These are phyloP conservation scores for Backusella morwellensis DNA, from an alignment of 192 early-diverging fungal species.

Conservation along the genomic window DNA sequence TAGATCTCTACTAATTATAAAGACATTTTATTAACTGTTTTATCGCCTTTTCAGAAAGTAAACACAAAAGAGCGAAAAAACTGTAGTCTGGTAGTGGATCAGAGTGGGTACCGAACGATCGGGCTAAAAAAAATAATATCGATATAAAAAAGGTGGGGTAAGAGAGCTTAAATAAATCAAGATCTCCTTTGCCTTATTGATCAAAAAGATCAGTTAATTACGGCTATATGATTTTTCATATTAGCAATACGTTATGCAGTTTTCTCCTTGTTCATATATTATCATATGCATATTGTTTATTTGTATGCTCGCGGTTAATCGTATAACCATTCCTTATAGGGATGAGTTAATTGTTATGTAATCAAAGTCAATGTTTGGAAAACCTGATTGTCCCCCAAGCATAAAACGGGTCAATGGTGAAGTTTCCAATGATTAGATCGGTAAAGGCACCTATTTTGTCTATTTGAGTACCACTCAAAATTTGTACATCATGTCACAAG, in stretches of 20 bases:
- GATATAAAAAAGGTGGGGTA: conserved; percentile 3
- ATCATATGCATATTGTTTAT: background rate
- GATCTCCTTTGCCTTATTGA: background rate
- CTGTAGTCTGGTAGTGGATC: background rate
- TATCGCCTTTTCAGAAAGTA: background rate
- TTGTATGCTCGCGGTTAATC: background rate
- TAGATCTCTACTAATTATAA: background rate
- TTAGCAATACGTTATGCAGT: background rate
- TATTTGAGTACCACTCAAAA: background rate
- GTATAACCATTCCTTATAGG: background rate
- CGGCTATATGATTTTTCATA: background rate
- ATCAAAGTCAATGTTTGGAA: background rate
- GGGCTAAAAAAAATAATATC: background rate
- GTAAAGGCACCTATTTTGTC: background rate
- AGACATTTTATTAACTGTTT: background rate
- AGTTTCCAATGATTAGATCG: background rate
- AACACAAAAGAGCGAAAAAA: background rate
- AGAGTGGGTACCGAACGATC: background rate
- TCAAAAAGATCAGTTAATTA: background rate
- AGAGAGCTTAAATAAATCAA: background rate
- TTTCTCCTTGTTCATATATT: background rate
- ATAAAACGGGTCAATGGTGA: background rate
- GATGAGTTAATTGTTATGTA: background rate
- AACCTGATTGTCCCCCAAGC: background rate
- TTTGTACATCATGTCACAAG: conserved; percentile 1